Evolutionary conservation across 2,329 filamentous ascomycete species (phyloP), one percentile per base, ranked within the genome.

Genomic region (Trichophyton mentagrophytes): DNA sequence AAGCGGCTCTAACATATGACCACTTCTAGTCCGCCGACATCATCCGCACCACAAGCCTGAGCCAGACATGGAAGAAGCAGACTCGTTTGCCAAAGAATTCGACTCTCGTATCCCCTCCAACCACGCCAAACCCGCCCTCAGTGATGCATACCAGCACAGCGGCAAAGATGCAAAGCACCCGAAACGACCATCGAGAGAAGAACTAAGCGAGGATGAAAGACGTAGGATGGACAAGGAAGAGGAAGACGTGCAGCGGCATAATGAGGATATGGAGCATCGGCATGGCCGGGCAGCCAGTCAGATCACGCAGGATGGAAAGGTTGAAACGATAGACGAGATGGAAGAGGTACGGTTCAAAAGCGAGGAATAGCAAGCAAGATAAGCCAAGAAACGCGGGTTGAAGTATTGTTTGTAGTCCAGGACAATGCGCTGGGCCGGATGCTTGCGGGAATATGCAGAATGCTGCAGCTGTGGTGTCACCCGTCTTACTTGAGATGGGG

Each of bases 71-170:
- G 46, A 57, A 11, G 62, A 65, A 51, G 9, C 63, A 9, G 60
- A 61, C 5, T 47, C 61, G 8, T 65, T 65, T 55, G 42, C 58
- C 20, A 57, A 64, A 59, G 64, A 65, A 25, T 65, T 65, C 53
- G 64, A 65, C 40, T 20, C 56, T 20, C 64, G 58, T 1, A 64
- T 64, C 30, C 63, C 63, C 13, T 64, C 62, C 22, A 66, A 66
- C 62, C 61, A 64, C 40, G 62, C 64, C 40, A 64, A 58, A 15
- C 61, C 63, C 8, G 59, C 63, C 5, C 63, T 64, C 33, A 60
- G 60, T 42, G 64, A 65, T 11, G 61, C 60, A 62, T 65, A 63
- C 42, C 64, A 64, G 57, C 64, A 64, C 51, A 63, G 62, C 33
- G 64, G 64, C 44, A 27, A 27, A 1, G 64, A 65, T 51, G 40